Percentiles rank a stretch among this genome's conserved stretches.
Conservation (phyloP, 306 rosid species). For the Lathyrus tuberosus region DNA sequence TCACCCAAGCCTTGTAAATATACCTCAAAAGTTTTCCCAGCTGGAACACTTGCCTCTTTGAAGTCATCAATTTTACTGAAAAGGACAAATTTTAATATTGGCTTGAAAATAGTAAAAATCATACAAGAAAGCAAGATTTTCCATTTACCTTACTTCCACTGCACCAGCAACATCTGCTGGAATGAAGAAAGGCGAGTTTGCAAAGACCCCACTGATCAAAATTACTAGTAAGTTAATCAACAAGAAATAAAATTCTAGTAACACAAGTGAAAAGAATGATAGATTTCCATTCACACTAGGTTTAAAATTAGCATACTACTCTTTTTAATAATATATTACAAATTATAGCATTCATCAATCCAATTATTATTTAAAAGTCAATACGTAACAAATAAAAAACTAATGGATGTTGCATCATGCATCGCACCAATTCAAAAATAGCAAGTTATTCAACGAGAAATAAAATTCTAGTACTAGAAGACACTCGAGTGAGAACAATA, state of each 20-base stretch:
- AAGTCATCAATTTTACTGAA: conserved; percentile 73
- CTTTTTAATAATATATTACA: background rate
- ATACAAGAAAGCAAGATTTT: conserved; percentile 10
- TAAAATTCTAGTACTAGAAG: no score
- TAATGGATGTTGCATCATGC: background rate
- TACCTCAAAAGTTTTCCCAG: conserved; percentile 92
- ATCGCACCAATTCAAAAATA: conserved; percentile 27
- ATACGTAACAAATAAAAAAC: conserved; percentile 9
- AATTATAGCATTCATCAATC: background rate
- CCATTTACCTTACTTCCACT: conserved; percentile 60
- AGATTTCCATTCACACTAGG: background rate
- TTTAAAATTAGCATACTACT: conserved; percentile 5
- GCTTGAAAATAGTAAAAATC: conserved; percentile 16
- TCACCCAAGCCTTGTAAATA: conserved; percentile 36
- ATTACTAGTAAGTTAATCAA: conserved; percentile 39
- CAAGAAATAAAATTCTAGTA: conserved; percentile 31
- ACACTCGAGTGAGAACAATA: no score
- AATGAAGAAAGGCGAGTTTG: conserved; percentile 90
- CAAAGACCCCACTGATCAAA: conserved; percentile 79
- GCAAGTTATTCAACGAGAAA: conserved; percentile 40
- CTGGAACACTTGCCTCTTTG: conserved; percentile 76
- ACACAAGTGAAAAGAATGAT: conserved; percentile 16
- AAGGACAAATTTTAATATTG: conserved; percentile 30
- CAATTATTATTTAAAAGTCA: background rate
- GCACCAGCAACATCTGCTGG: conserved; percentile 89